phyloP scores from a whole-genome alignment of 768 basidiomycete species.

The Lactarius hatsudake region DNA sequence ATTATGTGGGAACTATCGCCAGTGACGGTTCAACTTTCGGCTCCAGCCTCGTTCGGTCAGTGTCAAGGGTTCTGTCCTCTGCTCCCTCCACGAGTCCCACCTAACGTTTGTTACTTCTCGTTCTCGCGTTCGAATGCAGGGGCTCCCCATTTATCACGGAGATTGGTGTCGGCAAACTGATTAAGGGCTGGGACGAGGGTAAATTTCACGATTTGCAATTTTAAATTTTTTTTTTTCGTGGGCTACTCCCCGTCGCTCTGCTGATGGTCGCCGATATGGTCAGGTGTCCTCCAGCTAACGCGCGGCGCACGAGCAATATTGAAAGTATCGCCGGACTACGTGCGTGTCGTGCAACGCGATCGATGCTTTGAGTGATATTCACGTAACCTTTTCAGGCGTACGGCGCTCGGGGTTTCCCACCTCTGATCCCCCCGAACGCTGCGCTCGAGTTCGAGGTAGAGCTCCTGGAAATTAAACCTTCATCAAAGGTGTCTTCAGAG shows the following conservation, averaged over 20 bases:
- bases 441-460: constrained; percentile 82
- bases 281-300: constrained; percentile 74
- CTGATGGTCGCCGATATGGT: constrained; percentile 20
- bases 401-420: constrained; percentile 68
- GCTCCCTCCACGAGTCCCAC: neutral
- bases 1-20: constrained; percentile 71
- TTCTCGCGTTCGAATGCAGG: constrained; percentile 36
- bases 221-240: neutral
- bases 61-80: neutral
- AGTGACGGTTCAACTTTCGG: constrained; percentile 62
- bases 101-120: neutral
- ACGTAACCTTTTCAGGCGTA: constrained; percentile 50
- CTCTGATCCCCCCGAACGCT: constrained; percentile 72
- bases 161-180: constrained; percentile 78
- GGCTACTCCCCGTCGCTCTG: neutral
- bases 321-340: constrained; percentile 69
- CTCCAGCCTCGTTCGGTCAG: constrained; percentile 71
- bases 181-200: constrained; percentile 90
- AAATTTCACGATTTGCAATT: constrained; percentile 28
- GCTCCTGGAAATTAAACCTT: constrained; percentile 59
- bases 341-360: constrained; percentile 39
- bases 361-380: neutral
- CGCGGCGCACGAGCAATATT: constrained; percentile 69
- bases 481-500: constrained; percentile 26
- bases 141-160: constrained; percentile 57